These are phyloP conservation scores for Pleomassaria siparia DNA, from an alignment of 2,329 filamentous ascomycete species.

Conservation along the genomic window DNA sequence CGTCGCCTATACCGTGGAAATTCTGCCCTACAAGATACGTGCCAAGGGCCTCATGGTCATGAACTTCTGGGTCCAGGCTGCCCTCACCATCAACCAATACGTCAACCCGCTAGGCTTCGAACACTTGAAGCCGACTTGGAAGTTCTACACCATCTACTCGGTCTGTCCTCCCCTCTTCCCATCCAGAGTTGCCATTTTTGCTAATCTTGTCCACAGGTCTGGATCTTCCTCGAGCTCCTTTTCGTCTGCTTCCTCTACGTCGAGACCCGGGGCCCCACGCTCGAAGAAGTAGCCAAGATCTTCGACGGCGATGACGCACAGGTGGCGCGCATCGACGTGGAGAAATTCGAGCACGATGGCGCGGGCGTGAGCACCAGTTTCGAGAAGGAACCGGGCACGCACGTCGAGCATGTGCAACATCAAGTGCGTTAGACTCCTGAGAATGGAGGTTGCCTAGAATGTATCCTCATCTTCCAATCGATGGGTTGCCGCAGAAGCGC, in stretches of 20 bases:
- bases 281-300: constrained; percentile 70
- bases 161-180: constrained; percentile 24
- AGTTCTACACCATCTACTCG: constrained; percentile 68
- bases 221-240: constrained; percentile 61
- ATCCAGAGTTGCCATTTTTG: not conserved
- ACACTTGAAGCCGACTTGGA: constrained; percentile 58
- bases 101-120: constrained; percentile 66
- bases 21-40: constrained; percentile 53
- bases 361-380: constrained; percentile 17
- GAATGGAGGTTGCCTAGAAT: not conserved
- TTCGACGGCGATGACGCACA: constrained; percentile 66
- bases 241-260: constrained; percentile 69
- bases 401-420: constrained; percentile 5
- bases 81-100: constrained; percentile 62
- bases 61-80: constrained; percentile 64
- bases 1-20: constrained; percentile 55
- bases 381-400: constrained; percentile 24
- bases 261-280: constrained; percentile 70
- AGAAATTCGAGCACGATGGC: constrained; percentile 18
- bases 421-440: not conserved
- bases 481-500: too few relatives aligned
- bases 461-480: not conserved
- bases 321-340: constrained; percentile 31
- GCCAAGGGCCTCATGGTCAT: constrained; percentile 56
- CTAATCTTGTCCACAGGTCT: constrained; percentile 42